Conservation (phyloP, 345 rosid species). For the Populus simonii region DNA sequence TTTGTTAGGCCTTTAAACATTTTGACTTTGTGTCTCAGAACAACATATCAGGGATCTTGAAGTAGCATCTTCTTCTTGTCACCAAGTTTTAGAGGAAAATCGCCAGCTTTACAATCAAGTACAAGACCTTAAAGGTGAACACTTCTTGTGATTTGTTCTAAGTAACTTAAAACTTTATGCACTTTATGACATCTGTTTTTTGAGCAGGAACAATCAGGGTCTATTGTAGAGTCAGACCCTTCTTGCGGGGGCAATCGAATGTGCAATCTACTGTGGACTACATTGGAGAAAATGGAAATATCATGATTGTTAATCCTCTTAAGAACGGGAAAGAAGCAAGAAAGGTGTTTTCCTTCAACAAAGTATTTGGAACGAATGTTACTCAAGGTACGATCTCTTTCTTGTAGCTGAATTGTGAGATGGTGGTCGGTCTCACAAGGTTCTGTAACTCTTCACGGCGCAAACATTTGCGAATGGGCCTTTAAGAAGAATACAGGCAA, state of each 20-base stretch:
- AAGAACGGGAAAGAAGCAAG: conserved; percentile 90
- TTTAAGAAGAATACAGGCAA: not conserved
- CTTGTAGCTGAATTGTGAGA: not conserved
- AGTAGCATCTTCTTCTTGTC: conserved; percentile 74
- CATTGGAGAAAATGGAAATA: conserved; percentile 92
- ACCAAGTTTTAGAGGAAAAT: conserved; percentile 82
- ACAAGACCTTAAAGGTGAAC: conserved; percentile 88
- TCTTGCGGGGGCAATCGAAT: conserved; percentile 60
- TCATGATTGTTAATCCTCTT: conserved; percentile 81
- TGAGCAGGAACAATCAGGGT: conserved; percentile 80
- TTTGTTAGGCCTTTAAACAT: not conserved
- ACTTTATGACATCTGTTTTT: conserved; percentile 2
- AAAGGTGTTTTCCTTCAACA: conserved; percentile 78
- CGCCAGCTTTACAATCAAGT: conserved; percentile 94
- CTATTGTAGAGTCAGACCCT: conserved; percentile 87
- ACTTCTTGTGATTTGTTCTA: not conserved
- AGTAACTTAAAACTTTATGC: not conserved
- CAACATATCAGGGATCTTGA: conserved; percentile 69
- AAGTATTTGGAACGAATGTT: conserved; percentile 66
- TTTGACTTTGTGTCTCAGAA: conserved; percentile 34
- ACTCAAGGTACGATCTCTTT: conserved; percentile 60
- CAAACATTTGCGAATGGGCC: not conserved
- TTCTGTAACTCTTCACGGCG: not conserved
- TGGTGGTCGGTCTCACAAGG: not conserved
- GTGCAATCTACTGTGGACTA: conserved; percentile 75